Evolutionary conservation across 495 filamentous ascomycete genomes (phyloP), one percentile per base, ranked within the genome.

Genomic region (Staphylotrichum tortipilum): DNA sequence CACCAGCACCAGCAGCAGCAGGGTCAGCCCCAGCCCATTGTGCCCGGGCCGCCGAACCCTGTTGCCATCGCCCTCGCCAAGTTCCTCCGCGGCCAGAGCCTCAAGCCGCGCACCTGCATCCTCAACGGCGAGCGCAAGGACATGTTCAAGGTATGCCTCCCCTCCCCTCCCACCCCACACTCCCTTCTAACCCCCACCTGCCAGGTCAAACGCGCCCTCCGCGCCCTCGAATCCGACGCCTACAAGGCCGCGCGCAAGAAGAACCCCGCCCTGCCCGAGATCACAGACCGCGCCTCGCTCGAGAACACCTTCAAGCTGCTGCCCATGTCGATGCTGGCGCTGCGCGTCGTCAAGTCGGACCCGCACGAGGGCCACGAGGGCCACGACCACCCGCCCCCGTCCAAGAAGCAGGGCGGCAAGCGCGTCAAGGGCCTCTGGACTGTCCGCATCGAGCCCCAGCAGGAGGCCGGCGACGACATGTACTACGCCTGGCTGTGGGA

Each of bases 401-500:
- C 31, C 34, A 49, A 70, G 18, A 87, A 88, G 64, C 77, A 83
- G 50, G 6, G 6, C 6, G 81, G 80, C 55, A 98, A 97, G 75
- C 82, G 89, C 21, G 74, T 87, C 56, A 99, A 97, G 74, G 94
- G 94, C 17, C 80, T 89, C 22, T 99, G 94, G 94, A 95, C 85
- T 2, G 94, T 99, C 34, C 84, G 82, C 62, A 88, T 99, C 56
- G 92, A 97, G 69, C 90, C 90, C 54, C 91, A 99, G 65, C 94
- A 99, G 68, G 91, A 97, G 58, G 85, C 89, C 21, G 69, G 72
- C 34, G 88, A 94, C 19, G 87, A 94, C 54, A 82, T 90, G 70
- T 88, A 99, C 69, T 99, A 96, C 61, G 84, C 92, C 44, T 99
- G 89, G 88, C 75, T 97, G 39, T 99, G 92, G 64, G 94, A 99